phyloP scores from a whole-genome alignment of 768 basidiomycete species.

The Pisolithus microcarpus region DNA sequence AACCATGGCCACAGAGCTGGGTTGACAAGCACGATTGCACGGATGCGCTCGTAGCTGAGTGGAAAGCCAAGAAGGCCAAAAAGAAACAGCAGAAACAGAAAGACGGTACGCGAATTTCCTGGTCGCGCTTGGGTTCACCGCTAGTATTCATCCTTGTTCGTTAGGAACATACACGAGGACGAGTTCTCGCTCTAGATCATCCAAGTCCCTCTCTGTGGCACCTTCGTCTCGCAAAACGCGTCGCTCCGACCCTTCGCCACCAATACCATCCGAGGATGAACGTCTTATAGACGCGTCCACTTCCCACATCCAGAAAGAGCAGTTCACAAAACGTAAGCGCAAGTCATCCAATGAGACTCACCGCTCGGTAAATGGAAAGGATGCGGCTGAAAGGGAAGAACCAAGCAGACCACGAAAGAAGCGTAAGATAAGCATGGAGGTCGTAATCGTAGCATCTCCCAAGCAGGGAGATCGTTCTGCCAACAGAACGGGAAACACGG shows the following conservation, averaged over 20 bases:
- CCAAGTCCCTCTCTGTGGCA: constrained; percentile 5
- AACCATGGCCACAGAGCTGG: constrained; percentile 68
- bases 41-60: constrained; percentile 50
- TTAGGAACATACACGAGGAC: constrained; percentile 6
- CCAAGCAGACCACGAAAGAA: constrained; percentile 14
- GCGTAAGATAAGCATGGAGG: constrained; percentile 8
- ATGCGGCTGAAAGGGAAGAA: neutral
- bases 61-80: constrained; percentile 49
- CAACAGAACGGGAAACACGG: neutral
- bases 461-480: constrained; percentile 1
- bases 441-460: constrained; percentile 7
- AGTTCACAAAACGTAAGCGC: constrained; percentile 11
- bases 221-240: constrained; percentile 14
- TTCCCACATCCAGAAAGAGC: neutral
- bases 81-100: constrained; percentile 23
- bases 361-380: neutral
- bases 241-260: constrained; percentile 7
- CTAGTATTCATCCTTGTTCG: neutral
- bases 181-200: constrained; percentile 12
- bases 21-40: constrained; percentile 63
- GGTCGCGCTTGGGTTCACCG: neutral
- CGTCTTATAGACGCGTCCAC: neutral
- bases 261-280: constrained; percentile 2
- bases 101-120: constrained; percentile 14
- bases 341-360: neutral